A percentile compares a stretch with the other conserved stretches of the same genome.
These are phyloP conservation scores for Hibiscus syriacus DNA, from an alignment of 345 rosid genomes.

Conservation along the genomic window DNA sequence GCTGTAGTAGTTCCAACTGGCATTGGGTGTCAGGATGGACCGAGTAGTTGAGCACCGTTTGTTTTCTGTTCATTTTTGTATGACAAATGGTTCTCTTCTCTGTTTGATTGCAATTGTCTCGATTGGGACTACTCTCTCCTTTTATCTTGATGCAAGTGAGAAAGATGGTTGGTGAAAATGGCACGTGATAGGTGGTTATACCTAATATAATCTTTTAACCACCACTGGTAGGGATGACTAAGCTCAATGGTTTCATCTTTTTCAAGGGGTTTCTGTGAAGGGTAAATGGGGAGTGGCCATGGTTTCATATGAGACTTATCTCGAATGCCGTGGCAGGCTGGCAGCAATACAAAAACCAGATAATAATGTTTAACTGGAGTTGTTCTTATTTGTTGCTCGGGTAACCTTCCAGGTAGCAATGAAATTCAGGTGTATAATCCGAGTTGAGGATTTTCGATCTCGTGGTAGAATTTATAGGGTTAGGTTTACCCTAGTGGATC, in stretches of 20 bases:
- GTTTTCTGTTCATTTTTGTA: background rate
- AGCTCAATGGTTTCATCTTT: background rate
- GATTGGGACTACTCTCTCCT: background rate
- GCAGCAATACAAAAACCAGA: background rate
- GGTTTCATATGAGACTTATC: background rate
- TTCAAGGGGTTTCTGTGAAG: background rate
- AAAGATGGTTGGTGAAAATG: background rate
- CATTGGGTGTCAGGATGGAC: background rate
- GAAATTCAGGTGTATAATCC: conserved; percentile 59
- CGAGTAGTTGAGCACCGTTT: too few species aligned
- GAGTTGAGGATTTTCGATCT: conserved; percentile 50
- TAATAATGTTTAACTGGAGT: background rate
- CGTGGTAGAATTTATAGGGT: conserved; percentile 35
- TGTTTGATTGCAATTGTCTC: background rate
- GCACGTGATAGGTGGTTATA: background rate
- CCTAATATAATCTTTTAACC: background rate
- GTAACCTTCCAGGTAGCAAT: conserved; percentile 44
- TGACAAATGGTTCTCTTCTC: background rate
- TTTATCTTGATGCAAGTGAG: background rate
- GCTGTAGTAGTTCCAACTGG: background rate
- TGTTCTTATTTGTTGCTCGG: background rate
- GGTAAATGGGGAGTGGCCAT: background rate
- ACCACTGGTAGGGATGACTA: background rate
- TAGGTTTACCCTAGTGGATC: conserved; percentile 80
- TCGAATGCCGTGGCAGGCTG: background rate